A percentile compares a stretch with the other conserved stretches of the same genome.
phyloP scores from a whole-genome alignment of 1,284 basidiomycete genomes.

The Trametes hirsuta region DNA sequence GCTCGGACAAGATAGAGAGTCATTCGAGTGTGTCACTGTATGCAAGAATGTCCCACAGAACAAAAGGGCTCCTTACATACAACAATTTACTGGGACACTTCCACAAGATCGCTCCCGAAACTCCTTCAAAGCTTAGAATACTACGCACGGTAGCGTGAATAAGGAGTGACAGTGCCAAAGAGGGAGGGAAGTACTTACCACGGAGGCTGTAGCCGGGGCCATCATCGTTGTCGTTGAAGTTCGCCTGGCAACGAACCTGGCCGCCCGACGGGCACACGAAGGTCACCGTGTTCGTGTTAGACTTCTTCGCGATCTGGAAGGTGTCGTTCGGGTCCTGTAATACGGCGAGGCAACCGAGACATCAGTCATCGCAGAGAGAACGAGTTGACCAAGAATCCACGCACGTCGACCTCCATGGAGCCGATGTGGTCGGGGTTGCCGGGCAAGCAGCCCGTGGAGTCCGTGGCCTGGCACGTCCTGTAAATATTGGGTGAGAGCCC shows the following conservation, averaged over 20 bases:
- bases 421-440: constrained; percentile 7
- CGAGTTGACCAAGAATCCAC: neutral
- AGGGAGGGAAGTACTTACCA: neutral
- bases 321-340: constrained; percentile 4
- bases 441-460: constrained; percentile 7
- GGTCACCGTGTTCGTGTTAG: constrained; percentile 7
- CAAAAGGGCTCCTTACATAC: too few species aligned
- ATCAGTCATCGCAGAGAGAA: too few species aligned
- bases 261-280: constrained; percentile 5
- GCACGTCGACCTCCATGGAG: constrained; percentile 10
- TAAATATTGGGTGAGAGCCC: too few species aligned
- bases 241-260: constrained; percentile 11
- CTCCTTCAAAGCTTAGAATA: neutral
- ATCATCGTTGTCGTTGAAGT: constrained; percentile 11
- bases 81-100: too few species aligned
- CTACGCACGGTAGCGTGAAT: neutral
- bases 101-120: too few species aligned
- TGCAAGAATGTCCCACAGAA: too few species aligned
- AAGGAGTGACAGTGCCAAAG: too few species aligned
- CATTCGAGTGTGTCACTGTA: too few species aligned
- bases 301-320: constrained; percentile 1
- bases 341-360: neutral
- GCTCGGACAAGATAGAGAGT: too few species aligned
- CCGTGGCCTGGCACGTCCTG: constrained; percentile 13
- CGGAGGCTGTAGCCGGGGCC: constrained; percentile 14